Conservation (phyloP, 352 stramenopile genomes). For the Phytophthora capsici region DNA sequence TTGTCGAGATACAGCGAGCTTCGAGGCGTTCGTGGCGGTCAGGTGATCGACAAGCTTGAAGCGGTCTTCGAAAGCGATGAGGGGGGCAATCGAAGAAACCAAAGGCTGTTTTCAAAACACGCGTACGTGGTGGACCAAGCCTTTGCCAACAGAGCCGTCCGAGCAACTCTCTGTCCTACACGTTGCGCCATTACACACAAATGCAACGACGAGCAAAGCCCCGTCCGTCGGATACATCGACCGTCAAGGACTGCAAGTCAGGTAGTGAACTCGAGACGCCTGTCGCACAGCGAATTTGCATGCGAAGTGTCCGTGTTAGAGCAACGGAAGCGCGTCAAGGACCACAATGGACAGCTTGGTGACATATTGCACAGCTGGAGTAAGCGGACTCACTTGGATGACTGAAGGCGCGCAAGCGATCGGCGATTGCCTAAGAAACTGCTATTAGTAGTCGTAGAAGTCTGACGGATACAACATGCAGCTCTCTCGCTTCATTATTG, state of each 20-base stretch:
- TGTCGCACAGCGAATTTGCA: constrained; percentile 8
- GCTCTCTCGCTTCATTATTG: constrained; percentile 13
- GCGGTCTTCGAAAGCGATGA: background rate
- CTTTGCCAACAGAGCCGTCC: no score
- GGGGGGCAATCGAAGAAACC: constrained; percentile 7
- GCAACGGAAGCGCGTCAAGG: constrained; percentile 2
- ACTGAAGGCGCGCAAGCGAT: background rate
- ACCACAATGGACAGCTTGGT: background rate
- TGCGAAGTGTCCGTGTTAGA: background rate
- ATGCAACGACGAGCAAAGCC: constrained; percentile 16
- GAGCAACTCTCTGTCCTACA: constrained; percentile 24
- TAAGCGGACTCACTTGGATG: no score
- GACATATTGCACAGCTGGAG: background rate
- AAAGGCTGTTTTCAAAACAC: constrained; percentile 27
- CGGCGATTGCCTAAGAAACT: constrained; percentile 13
- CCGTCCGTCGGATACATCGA: constrained; percentile 25
- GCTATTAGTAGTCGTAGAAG: constrained; percentile 11
- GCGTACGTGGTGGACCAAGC: background rate
- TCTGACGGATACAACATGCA: constrained; percentile 17
- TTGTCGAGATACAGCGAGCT: constrained; percentile 16
- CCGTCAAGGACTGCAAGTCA: constrained; percentile 3
- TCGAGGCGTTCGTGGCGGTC: constrained; percentile 3
- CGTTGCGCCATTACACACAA: constrained; percentile 16
- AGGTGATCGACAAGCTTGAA: constrained; percentile 4
- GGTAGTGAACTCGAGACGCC: background rate